Percentiles rank a stretch among this genome's conserved stretches.
phyloP scores from a whole-genome alignment of 345 rosid species.

The Sonneratia alba region DNA sequence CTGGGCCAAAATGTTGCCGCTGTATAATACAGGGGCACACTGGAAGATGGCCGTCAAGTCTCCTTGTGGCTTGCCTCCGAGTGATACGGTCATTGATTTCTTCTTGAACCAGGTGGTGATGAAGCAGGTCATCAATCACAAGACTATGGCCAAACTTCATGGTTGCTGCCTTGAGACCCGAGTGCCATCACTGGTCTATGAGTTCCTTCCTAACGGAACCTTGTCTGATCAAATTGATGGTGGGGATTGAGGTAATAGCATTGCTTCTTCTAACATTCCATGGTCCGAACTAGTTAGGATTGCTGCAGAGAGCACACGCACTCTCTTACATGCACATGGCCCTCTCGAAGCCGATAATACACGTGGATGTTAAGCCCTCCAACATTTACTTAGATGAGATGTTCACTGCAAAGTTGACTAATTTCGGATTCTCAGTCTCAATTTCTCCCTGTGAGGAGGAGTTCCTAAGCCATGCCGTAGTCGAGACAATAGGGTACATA shows the following conservation, averaged over 20 bases:
- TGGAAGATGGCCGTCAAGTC: constrained; percentile 9
- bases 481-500: background rate
- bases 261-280: background rate
- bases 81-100: background rate
- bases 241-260: background rate
- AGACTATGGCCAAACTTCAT: constrained; percentile 10
- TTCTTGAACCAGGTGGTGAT: constrained; percentile 11
- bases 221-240: constrained; percentile 1
- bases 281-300: constrained; percentile 6
- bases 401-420: constrained; percentile 1
- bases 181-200: constrained; percentile 9
- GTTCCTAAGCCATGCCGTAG: background rate
- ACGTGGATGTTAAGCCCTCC: background rate
- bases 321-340: constrained; percentile 8
- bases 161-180: constrained; percentile 13
- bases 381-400: constrained; percentile 9
- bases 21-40: background rate
- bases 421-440: constrained; percentile 4
- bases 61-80: background rate
- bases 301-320: constrained; percentile 3
- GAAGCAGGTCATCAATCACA: constrained; percentile 1
- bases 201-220: constrained; percentile 1
- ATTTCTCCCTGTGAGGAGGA: background rate
- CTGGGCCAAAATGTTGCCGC: background rate
- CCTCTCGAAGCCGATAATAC: constrained; percentile 3